A percentile compares a stretch with the other conserved stretches of the same genome.
These are phyloP conservation scores for Escovopsis weberi DNA, from an alignment of 2,329 filamentous ascomycete genomes.

Conservation along the genomic window DNA sequence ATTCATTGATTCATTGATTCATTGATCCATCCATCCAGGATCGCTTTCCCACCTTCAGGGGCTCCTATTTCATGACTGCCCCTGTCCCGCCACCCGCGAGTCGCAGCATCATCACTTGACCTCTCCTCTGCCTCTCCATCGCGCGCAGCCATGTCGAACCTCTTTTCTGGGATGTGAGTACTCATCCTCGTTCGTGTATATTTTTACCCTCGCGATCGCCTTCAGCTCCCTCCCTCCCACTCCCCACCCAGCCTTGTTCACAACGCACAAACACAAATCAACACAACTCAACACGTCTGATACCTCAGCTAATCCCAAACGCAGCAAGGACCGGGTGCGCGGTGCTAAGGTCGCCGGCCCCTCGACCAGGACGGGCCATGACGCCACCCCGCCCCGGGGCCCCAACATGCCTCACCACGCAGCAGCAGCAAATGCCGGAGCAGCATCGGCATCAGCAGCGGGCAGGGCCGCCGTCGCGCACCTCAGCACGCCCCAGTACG, in stretches of 20 bases:
- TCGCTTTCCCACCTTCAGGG: too few species aligned
- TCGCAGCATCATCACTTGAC: too few species aligned
- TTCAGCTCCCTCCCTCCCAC: not conserved
- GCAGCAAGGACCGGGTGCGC: conserved; percentile 6
- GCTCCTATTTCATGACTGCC: too few species aligned
- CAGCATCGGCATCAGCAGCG: conserved; percentile 35
- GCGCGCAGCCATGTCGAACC: conserved; percentile 36
- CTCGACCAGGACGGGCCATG: conserved; percentile 2
- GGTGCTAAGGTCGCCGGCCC: conserved; percentile 5
- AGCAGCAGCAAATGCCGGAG: conserved; percentile 4
- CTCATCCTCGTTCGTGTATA: too few species aligned
- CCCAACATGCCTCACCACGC: conserved; percentile 29
- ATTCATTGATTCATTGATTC: too few species aligned
- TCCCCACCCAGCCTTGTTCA: too few species aligned
- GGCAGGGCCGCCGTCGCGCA: conserved; percentile 15
- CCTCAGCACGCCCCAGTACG: conserved; percentile 27
- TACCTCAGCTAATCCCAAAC: not conserved
- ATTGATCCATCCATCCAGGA: too few species aligned
- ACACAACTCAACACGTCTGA: too few species aligned
- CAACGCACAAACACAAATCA: too few species aligned
- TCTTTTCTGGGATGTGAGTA: conserved; percentile 44
- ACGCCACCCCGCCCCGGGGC: conserved; percentile 1
- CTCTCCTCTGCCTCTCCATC: not conserved
- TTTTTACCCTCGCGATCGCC: conserved; percentile 18
- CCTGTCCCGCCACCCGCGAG: too few species aligned